Conservation (phyloP, 345 rosid genomes). For the Euclidium syriacum region DNA sequence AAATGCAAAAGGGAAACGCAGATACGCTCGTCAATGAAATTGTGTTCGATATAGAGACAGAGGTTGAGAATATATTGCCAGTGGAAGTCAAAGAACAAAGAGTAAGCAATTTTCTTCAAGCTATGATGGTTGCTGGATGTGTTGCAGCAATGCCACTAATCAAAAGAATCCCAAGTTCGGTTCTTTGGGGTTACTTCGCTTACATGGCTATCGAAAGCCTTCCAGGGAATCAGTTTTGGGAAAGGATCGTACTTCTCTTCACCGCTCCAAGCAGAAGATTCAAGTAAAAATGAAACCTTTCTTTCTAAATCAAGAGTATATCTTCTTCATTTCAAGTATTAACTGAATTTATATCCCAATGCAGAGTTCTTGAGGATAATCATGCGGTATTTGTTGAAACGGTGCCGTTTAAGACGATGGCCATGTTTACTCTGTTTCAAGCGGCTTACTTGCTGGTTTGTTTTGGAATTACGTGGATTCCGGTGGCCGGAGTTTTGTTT, state of each 20-base stretch:
- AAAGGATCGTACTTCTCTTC: slow-evolving; percentile 75
- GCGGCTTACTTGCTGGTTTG: slow-evolving; percentile 64
- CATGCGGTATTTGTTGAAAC: slow-evolving; percentile 85
- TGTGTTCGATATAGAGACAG: slow-evolving; percentile 75
- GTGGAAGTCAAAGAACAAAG: slow-evolving; percentile 95
- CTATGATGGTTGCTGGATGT: slow-evolving; percentile 71
- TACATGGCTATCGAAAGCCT: slow-evolving; percentile 94
- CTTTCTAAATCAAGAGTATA: not conserved
- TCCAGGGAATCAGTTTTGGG: slow-evolving; percentile 97
- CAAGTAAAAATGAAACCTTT: slow-evolving; percentile 39
- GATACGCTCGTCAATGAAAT: slow-evolving; percentile 57
- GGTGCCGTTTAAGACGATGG: slow-evolving; percentile 80
- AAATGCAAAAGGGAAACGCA: slow-evolving; percentile 47
- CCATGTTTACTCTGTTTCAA: slow-evolving; percentile 75
- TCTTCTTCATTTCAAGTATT: no score
- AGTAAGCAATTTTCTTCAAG: slow-evolving; percentile 89
- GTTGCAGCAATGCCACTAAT: slow-evolving; percentile 87
- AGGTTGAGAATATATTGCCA: slow-evolving; percentile 77
- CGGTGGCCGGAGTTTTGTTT: slow-evolving; percentile 85
- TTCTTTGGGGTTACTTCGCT: slow-evolving; percentile 95
- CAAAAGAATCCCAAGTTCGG: slow-evolving; percentile 82
- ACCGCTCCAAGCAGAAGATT: slow-evolving; percentile 88
- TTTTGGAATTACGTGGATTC: slow-evolving; percentile 95
- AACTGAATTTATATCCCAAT: no score
- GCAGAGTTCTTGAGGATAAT: slow-evolving; percentile 73